Conservation (phyloP, 1,139 yeast genomes). For the Yamadazyma epiphylla region DNA sequence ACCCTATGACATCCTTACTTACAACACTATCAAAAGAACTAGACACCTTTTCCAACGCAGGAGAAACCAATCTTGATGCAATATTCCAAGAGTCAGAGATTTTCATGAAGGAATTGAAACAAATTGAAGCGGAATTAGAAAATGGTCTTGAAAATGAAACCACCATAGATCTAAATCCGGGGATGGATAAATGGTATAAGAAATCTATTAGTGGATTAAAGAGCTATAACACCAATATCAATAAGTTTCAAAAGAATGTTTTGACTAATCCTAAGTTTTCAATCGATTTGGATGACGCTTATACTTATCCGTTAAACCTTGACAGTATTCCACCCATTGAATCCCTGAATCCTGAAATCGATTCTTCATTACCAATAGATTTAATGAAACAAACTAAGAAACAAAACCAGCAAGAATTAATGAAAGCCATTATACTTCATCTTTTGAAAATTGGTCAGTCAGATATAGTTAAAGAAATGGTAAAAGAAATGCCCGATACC, state of each 20-base stretch:
- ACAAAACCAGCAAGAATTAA: conserved; percentile 30
- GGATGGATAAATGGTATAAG: conserved; percentile 32
- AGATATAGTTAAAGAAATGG: conserved; percentile 30
- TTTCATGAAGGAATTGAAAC: conserved; percentile 23
- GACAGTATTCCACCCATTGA: conserved; percentile 28
- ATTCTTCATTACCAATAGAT: conserved; percentile 7
- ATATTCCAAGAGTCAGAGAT: conserved; percentile 22
- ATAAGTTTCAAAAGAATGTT: conserved; percentile 34
- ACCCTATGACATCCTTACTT: conserved; percentile 21
- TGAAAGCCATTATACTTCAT: conserved; percentile 39
- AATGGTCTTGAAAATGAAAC: conserved; percentile 3
- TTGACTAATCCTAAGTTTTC: conserved; percentile 26
- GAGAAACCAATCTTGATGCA: conserved; percentile 16
- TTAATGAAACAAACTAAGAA: conserved; percentile 14
- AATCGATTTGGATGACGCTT: conserved; percentile 41
- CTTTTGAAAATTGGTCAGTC: conserved; percentile 42
- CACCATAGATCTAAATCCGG: conserved; percentile 2
- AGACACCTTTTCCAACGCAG: conserved; percentile 14
- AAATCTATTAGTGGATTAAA: conserved; percentile 30
- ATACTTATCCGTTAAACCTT: conserved; percentile 36
- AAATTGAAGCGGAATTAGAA: conserved; percentile 24
- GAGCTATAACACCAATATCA: conserved; percentile 34
- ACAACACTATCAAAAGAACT: conserved; percentile 27
- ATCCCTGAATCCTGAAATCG: conserved; percentile 5
- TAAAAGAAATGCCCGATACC: conserved; percentile 20